Evolutionary conservation across 495 filamentous ascomycete species (phyloP).

Genomic region (Elasticomyces elasticus): DNA sequence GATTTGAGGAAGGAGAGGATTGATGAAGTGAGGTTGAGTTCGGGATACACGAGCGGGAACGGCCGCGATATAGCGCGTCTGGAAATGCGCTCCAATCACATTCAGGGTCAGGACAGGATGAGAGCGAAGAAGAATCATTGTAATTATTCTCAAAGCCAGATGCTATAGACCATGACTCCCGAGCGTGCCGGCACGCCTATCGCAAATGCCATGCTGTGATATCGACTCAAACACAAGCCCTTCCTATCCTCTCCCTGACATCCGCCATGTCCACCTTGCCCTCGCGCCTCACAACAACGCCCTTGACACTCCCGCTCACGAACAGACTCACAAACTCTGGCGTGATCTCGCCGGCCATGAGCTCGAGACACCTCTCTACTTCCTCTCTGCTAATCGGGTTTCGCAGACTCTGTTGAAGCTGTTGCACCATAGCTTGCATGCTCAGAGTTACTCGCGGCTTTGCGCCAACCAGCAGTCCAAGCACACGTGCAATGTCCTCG

Average conservation of each 20-base stretch:
- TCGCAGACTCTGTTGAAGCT: slow-evolving; percentile 51
- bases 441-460: slow-evolving; percentile 44
- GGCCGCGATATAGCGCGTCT: too few species aligned
- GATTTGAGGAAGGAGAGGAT: background rate
- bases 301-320: slow-evolving; percentile 43
- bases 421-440: slow-evolving; percentile 47
- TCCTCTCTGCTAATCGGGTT: slow-evolving; percentile 53
- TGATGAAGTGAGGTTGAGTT: background rate
- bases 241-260: slow-evolving; percentile 36
- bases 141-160: background rate
- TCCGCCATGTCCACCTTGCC: slow-evolving; percentile 34
- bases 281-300: slow-evolving; percentile 46
- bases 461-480: slow-evolving; percentile 42
- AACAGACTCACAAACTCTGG: slow-evolving; percentile 54
- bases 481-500: slow-evolving; percentile 49
- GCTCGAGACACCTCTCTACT: slow-evolving; percentile 42
- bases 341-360: slow-evolving; percentile 50
- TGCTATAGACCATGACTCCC: background rate
- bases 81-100: background rate
- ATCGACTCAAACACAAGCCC: too few species aligned
- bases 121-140: background rate
- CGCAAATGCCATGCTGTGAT: too few species aligned
- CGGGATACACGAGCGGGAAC: background rate
- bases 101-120: background rate
- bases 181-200: background rate